Evolutionary conservation across 306 rosid species (phyloP), one percentile per base, ranked within the genome.

Genomic region (Lupinus albus): DNA sequence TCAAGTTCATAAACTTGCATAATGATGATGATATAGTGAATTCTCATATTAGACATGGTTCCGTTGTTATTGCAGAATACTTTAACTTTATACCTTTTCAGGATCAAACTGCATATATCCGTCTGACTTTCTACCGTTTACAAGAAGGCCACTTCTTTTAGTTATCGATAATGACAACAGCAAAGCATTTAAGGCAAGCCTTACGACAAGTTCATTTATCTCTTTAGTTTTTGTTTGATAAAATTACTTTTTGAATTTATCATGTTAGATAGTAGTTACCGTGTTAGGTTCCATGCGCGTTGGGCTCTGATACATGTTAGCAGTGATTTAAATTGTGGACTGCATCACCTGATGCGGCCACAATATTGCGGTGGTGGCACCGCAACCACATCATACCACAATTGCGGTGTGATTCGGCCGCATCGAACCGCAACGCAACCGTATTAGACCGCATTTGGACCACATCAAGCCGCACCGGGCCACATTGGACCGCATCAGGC

Each of bases 121-220:
- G 11, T 75, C 88, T 59, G 98, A 93, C 80, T 73, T 93, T 49
- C 64, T 88, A 68, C 95, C 98, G 8, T 93, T 93, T 79, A 93
- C 98, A 47, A 86, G 98, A 84, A 89, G 93, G 53, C 98, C 97
- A 42, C 87, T 89, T 74, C 81, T 89, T 76, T 70, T 93, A 74
- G 83, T 93, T 71, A 83, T 93, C 75, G 98, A 93, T 67, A 84
- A 83, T 61, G 91, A 86, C 61, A 74, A 65, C 83, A 89, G 92
- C 83, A 85, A 83, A 66, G 91, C 91, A 76, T 93, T 88, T 76
- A 89, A 89, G 98, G 97, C 81, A 84, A 88, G 91, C 60, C 52
- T 54, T 62, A 48, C 30, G 7, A 14, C 64, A 20, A 30, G 45
- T 61, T 61, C 28, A 45, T 61, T 3, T 33, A 44, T 70, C 16